These are phyloP conservation scores for Terana coerulea DNA, from an alignment of 768 basidiomycete genomes.

Conservation along the genomic window DNA sequence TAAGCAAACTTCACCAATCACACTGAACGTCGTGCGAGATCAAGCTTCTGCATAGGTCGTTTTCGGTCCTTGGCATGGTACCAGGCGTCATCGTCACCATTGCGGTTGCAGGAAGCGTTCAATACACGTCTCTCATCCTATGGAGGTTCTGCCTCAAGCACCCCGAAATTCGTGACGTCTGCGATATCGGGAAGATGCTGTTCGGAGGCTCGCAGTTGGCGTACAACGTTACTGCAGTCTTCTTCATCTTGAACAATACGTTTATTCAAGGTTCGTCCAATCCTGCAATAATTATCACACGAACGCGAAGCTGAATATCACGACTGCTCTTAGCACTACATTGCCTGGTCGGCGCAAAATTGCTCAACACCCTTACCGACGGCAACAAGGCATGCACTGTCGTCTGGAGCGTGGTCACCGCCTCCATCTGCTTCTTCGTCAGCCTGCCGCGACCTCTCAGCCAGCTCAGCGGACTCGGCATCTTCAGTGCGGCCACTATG, in stretches of 20 bases:
- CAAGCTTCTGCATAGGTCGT: slow-evolving; percentile 29
- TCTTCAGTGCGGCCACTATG: slow-evolving; percentile 42
- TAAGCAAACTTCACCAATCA: background rate
- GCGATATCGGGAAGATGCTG: slow-evolving; percentile 46
- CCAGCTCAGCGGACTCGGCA: slow-evolving; percentile 38
- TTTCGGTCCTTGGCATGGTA: slow-evolving; percentile 41
- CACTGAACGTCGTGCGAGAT: background rate
- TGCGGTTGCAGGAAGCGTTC: slow-evolving; percentile 33
- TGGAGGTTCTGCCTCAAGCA: slow-evolving; percentile 48
- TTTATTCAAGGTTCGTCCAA: slow-evolving; percentile 42
- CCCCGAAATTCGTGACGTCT: slow-evolving; percentile 46
- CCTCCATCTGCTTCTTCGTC: slow-evolving; percentile 37
- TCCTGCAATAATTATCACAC: background rate
- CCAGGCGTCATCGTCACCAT: slow-evolving; percentile 41
- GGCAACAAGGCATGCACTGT: slow-evolving; percentile 38
- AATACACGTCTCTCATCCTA: slow-evolving; percentile 45
- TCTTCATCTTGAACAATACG: slow-evolving; percentile 54
- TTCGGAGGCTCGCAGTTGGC: slow-evolving; percentile 44
- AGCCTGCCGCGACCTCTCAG: slow-evolving; percentile 41
- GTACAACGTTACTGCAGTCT: slow-evolving; percentile 46
- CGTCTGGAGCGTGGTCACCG: slow-evolving; percentile 33
- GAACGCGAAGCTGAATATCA: background rate
- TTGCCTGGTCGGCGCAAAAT: slow-evolving; percentile 42
- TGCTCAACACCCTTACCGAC: slow-evolving; percentile 42
- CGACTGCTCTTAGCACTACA: slow-evolving; percentile 39